Conservation (phyloP, 106 monocot genomes). For the Ottelia alismoides region DNA sequence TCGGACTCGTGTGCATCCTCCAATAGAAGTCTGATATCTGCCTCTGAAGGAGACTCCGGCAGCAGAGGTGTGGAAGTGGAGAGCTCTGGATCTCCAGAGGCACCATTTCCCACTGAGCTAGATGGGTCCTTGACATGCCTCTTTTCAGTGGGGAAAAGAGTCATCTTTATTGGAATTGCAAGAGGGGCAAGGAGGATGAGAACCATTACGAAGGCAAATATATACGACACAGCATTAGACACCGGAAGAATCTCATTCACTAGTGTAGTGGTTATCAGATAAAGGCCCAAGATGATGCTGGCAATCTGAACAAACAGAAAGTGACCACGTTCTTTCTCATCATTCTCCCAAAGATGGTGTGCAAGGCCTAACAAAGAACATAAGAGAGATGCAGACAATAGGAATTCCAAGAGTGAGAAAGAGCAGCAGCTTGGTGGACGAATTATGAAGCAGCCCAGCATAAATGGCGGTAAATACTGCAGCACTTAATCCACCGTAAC, state of each 20-base stretch:
- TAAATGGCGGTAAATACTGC: too few species aligned
- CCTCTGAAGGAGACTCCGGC: too few species aligned
- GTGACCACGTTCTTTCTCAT: conserved; percentile 37
- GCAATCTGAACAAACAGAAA: conserved; percentile 55
- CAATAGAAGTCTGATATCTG: too few species aligned
- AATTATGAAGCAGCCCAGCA: conserved; percentile 42
- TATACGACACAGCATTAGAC: conserved; percentile 21
- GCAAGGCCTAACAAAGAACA: too few species aligned
- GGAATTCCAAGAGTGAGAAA: too few species aligned
- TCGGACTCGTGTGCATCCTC: too few species aligned
- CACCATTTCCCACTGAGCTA: conserved; percentile 8
- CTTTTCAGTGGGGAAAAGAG: conserved; percentile 22
- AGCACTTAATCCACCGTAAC: too few species aligned
- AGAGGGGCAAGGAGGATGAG: conserved; percentile 61
- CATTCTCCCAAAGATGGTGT: conserved; percentile 43
- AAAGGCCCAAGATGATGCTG: too few species aligned
- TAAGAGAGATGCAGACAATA: too few species aligned
- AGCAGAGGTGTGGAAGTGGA: conserved; percentile 35
- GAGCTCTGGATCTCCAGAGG: conserved; percentile 12
- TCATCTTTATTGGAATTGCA: conserved; percentile 69
- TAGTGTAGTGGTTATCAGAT: conserved; percentile 27
- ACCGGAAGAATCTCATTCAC: conserved; percentile 30
- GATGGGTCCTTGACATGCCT: conserved; percentile 24
- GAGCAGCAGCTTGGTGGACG: too few species aligned
- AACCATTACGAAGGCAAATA: too few species aligned